Conservation (phyloP, 2,329 filamentous ascomycete genomes). For the Colletotrichum shisoi region DNA sequence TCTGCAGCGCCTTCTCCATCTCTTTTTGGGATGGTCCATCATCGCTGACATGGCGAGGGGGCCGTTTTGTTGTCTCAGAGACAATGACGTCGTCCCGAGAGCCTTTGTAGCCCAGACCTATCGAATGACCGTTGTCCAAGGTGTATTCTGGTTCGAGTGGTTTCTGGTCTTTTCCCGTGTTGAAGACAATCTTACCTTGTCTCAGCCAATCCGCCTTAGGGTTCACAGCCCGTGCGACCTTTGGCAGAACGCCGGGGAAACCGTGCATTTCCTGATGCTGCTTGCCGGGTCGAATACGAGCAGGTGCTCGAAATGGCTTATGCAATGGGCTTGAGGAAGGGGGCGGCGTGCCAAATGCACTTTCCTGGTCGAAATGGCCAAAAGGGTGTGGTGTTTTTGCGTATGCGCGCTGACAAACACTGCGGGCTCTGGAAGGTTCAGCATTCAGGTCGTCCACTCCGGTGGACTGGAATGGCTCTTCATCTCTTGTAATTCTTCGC, state of each 20-base stretch:
- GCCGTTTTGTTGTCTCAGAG: background rate
- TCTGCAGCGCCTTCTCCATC: conserved; percentile 20
- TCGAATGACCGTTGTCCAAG: background rate
- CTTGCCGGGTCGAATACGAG: background rate
- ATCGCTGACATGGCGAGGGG: background rate
- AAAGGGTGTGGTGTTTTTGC: conserved; percentile 15
- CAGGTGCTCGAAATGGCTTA: conserved; percentile 17
- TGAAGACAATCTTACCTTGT: conserved; percentile 14
- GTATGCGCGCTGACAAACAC: background rate
- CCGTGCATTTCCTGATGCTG: background rate
- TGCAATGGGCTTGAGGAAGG: conserved; percentile 26
- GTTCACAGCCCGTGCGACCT: background rate
- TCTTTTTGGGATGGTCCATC: conserved; percentile 1
- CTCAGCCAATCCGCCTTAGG: background rate
- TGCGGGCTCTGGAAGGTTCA: background rate
- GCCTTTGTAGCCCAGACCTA: background rate
- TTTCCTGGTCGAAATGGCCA: background rate
- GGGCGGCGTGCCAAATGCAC: conserved; percentile 25
- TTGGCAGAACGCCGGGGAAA: background rate
- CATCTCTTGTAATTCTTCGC: conserved; percentile 24
- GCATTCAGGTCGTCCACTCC: conserved; percentile 1
- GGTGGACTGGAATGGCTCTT: conserved; percentile 8
- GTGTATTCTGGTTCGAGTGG: background rate
- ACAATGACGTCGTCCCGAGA: background rate
- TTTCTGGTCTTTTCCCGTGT: background rate